Evolutionary conservation across 2,329 filamentous ascomycete species (phyloP).

Genomic region (Beauveria bassiana): DNA sequence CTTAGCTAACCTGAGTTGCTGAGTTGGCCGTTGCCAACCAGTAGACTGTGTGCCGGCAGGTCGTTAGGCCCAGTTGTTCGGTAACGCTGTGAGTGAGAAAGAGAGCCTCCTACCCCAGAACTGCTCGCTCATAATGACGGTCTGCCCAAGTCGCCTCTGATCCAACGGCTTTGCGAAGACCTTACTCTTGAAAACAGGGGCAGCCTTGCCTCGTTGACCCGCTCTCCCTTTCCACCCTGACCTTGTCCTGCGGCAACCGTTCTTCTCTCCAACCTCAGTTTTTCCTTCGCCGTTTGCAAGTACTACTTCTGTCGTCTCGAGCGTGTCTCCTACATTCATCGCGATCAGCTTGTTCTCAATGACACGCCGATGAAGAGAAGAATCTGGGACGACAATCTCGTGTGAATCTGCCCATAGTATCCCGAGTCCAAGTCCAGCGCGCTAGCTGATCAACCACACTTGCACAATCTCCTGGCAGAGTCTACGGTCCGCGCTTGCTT

Average conservation of each 20-base stretch:
- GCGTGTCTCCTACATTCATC: background rate
- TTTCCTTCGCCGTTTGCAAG: slow-evolving; percentile 3
- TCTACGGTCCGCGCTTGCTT: background rate
- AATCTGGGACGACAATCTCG: background rate
- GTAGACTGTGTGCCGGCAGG: background rate
- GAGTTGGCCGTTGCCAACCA: background rate
- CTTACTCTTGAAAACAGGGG: slow-evolving; percentile 5
- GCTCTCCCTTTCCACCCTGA: slow-evolving; percentile 9
- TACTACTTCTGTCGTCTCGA: background rate
- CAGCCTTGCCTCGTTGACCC: slow-evolving; percentile 8
- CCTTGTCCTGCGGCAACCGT: slow-evolving; percentile 5
- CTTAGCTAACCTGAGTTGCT: background rate
- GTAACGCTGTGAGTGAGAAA: background rate
- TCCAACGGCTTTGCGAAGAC: slow-evolving; percentile 6
- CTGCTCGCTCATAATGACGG: background rate
- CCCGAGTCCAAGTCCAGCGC: background rate
- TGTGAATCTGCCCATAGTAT: background rate
- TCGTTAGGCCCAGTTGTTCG: background rate
- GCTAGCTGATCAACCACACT: background rate
- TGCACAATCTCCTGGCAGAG: background rate
- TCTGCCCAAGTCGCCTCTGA: background rate
- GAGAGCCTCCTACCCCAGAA: background rate
- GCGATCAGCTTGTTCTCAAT: background rate
- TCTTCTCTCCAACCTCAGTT: slow-evolving; percentile 7
- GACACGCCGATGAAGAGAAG: background rate